Base-by-base conservation (phyloP, 176 grass and related monocot genomes). In the Typha latifolia region DNA sequence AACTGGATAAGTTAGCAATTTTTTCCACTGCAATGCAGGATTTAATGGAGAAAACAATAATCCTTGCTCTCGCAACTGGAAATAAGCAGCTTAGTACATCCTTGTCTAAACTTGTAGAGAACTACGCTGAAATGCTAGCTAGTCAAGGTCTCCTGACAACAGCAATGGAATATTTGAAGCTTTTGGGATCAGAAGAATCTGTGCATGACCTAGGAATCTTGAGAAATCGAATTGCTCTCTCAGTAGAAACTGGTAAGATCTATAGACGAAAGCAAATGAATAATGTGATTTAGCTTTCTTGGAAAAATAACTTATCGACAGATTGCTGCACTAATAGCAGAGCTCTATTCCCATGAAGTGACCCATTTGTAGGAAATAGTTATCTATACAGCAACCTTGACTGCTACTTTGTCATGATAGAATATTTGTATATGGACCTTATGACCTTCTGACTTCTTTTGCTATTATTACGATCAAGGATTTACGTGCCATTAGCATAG, bases 41-140 rank as follows among this genome's bases (percentile, higher is more conserved):
- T 87, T 90, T 99, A 75, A 99, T 99, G 89, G 95, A 99, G 69
- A 99, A 99, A 86, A 99, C 86, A 21, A 93, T 99, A 37, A 86
- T 88, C 66, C 84, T 99, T 3, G 84, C 89, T 32, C 81, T 99
- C 78, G 95, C 81, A 19, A 99, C 89, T 26, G 95, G 86, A 22
- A 86, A 93, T 79, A 99, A 94, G 62, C 88, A 79, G 47, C 93
- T 99, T 66, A 93, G 86, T 4, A 19, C 86, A 12, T 90, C 84
- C 6, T 83, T 99, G 14, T 87, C 94, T 76, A 99, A 99, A 73
- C 89, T 93, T 68, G 81, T 99, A 63, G 94, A 99, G 81, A 99
- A 84, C 47, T 99, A 99, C 69, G 94, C 89, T 72, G 94, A 99
- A 72, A 67, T 99, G 16, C 74, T 99, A 63, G 94, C 94, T 48